Base-by-base conservation (phyloP, 345 rosid genomes). In the Populus davidiana region DNA sequence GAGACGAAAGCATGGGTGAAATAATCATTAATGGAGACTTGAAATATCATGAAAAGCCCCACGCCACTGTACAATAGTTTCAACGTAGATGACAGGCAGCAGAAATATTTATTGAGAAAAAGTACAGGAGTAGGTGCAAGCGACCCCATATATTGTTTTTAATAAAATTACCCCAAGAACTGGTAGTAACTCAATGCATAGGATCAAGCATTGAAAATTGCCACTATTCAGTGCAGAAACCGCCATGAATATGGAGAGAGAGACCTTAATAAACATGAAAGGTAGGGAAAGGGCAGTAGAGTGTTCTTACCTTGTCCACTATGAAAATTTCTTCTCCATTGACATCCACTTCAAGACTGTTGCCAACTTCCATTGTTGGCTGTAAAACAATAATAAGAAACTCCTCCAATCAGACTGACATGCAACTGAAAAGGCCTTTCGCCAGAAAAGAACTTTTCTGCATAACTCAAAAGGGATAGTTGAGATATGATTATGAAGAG, bases 321-420 rank as follows among this genome's bases (percentile, higher is more conserved):
- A 78, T 67, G 89, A 91, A 87, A 80, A 66, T 75, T 36, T 83
- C 86, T 74, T 87, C 82, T 12, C 88, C 92, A 64, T 91, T 86
- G 86, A 91, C 87, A 12, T 89, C 90, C 13, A 88, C 90, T 84
- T 84, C 78, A 79, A 88, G 87, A 76, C 82, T 77, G 79, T 86
- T 83, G 81, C 87, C 75, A 17, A 12, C 36, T 76, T 78, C 86
- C 92, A 88, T 87, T 18, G 64, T 69, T 31, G 29, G 29, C 61
- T 74, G 72, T 50, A 29, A 21, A 77, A 54, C 25, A 69, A 54
- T 31, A 11, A 17, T 7, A 13, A 56, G 38, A 64, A 65, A 63
- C 79, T 77, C 67, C 65, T 71, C 38, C 72, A 33, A 33, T 35
- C 74, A 47, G 64, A 44, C 56, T 49, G 36, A 63, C 49, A 70